A percentile compares a stretch with the other conserved stretches of the same genome.
Conservation (phyloP, 2,329 filamentous ascomycete species). For the Metarhizium robertsii region DNA sequence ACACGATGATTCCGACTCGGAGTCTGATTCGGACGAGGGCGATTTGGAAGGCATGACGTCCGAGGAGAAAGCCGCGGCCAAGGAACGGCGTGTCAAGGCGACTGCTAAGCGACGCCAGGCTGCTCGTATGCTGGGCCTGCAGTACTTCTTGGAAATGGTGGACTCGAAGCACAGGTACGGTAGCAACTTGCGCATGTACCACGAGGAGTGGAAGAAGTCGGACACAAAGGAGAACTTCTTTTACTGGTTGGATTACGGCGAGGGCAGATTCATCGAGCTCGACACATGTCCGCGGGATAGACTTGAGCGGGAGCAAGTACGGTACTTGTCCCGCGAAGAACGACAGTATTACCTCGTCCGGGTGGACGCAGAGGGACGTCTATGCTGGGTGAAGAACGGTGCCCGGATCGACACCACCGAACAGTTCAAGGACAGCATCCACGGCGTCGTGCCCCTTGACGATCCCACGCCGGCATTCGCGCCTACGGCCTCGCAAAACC, state of each 20-base stretch:
- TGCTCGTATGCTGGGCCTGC: conserved; percentile 72
- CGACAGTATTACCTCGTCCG: conserved; percentile 70
- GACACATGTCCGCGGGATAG: conserved; percentile 63
- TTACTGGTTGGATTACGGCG: conserved; percentile 82
- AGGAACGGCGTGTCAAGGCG: conserved; percentile 34
- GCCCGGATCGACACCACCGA: conserved; percentile 66
- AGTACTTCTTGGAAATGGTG: conserved; percentile 81
- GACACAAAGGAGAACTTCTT: conserved; percentile 84
- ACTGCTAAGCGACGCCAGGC: conserved; percentile 51
- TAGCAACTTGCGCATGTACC: conserved; percentile 71
- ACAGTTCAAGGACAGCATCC: conserved; percentile 68
- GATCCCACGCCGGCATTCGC: conserved; percentile 49
- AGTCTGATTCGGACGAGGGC: conserved; percentile 32
- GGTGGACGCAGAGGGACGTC: conserved; percentile 61
- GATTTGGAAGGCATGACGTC: conserved; percentile 23
- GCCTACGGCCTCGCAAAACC: conserved; percentile 7
- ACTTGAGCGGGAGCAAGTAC: conserved; percentile 68
- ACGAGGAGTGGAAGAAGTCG: conserved; percentile 71
- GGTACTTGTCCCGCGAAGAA: conserved; percentile 78
- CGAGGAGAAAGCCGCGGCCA: conserved; percentile 28
- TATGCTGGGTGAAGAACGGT: conserved; percentile 85
- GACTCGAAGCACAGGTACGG: conserved; percentile 83
- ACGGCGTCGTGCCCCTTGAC: conserved; percentile 57
- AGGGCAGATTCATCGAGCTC: conserved; percentile 61
- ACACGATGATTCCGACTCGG: conserved; percentile 49